Evolutionary conservation across 352 stramenopile species (phyloP).

Genomic region (Globisporangium rhizosaccharum): DNA sequence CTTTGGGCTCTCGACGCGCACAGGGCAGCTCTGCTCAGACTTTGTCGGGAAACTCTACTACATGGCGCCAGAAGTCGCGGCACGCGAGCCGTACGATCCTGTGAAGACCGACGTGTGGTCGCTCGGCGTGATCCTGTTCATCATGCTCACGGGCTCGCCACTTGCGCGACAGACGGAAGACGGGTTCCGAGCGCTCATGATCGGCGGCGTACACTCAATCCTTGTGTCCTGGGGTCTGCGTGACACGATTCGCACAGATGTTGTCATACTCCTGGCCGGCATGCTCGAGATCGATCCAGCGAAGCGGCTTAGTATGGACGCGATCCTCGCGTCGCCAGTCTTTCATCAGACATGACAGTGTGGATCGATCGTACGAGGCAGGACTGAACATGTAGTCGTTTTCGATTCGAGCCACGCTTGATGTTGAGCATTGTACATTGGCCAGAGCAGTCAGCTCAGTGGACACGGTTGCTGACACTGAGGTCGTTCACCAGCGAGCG

Average conservation of each 20-base stretch:
- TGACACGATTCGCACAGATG: background rate
- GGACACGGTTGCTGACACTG: too few relatives aligned
- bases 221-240: constrained; percentile 1
- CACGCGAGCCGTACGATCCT: constrained; percentile 23
- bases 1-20: constrained; percentile 27
- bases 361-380: too few relatives aligned
- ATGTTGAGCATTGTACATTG: too few relatives aligned
- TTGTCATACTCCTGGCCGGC: background rate
- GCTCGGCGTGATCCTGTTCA: constrained; percentile 41
- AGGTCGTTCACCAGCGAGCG: too few relatives aligned
- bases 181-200: background rate
- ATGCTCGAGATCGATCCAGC: background rate
- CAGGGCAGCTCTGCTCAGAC: constrained; percentile 24
- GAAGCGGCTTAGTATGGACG: background rate
- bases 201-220: constrained; percentile 1
- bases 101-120: constrained; percentile 46
- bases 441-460: too few relatives aligned
- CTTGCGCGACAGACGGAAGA: constrained; percentile 1
- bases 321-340: background rate
- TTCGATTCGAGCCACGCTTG: too few relatives aligned
- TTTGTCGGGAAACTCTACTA: constrained; percentile 17
- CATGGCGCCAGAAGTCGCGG: constrained; percentile 22
- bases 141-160: constrained; percentile 36
- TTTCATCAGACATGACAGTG: too few relatives aligned
- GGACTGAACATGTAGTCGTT: too few relatives aligned